Evolutionary conservation across 352 stramenopile genomes (phyloP).

Genomic region (Phytopythium montanum): DNA sequence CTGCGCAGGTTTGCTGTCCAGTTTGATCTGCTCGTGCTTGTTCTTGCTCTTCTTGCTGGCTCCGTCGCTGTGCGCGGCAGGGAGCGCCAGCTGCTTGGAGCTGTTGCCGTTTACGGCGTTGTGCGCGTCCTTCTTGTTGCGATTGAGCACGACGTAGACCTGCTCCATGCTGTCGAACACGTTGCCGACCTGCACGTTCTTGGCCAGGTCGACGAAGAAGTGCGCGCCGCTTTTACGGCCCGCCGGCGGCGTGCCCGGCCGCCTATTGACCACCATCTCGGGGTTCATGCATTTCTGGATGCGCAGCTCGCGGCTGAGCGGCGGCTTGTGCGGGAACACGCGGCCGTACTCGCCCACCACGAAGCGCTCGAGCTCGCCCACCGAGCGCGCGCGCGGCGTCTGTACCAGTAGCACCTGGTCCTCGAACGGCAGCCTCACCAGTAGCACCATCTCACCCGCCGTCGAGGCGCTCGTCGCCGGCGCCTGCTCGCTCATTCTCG

Average conservation of each 20-base stretch:
- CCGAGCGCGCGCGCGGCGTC: slow-evolving; percentile 36
- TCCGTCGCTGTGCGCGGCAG: neutral
- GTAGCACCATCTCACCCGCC: slow-evolving; percentile 58
- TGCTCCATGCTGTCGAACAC: slow-evolving; percentile 79
- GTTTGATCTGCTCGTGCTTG: slow-evolving; percentile 12
- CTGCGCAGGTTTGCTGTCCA: slow-evolving; percentile 15
- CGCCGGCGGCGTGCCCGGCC: slow-evolving; percentile 14
- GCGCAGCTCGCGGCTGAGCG: slow-evolving; percentile 46
- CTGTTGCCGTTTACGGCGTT: neutral
- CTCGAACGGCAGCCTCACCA: slow-evolving; percentile 66
- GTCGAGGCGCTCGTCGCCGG: slow-evolving; percentile 17
- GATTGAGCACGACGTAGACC: slow-evolving; percentile 60
- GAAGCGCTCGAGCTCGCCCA: slow-evolving; percentile 60
- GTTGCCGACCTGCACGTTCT: slow-evolving; percentile 75
- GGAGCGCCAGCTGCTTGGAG: slow-evolving; percentile 1
- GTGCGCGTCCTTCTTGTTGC: slow-evolving; percentile 12
- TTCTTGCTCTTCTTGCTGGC: slow-evolving; percentile 16
- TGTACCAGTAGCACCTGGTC: slow-evolving; percentile 65
- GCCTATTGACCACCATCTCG: slow-evolving; percentile 48
- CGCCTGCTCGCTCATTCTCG: slow-evolving; percentile 13
- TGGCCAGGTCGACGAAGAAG: slow-evolving; percentile 70
- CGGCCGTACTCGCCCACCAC: slow-evolving; percentile 56
- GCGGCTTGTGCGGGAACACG: slow-evolving; percentile 50
- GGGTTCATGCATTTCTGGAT: slow-evolving; percentile 71
- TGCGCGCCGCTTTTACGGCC: slow-evolving; percentile 27